Percentiles rank a stretch among this genome's conserved stretches.
These are phyloP conservation scores for Gliomastix tumulicola DNA, from an alignment of 2,329 filamentous ascomycete genomes.

Conservation along the genomic window DNA sequence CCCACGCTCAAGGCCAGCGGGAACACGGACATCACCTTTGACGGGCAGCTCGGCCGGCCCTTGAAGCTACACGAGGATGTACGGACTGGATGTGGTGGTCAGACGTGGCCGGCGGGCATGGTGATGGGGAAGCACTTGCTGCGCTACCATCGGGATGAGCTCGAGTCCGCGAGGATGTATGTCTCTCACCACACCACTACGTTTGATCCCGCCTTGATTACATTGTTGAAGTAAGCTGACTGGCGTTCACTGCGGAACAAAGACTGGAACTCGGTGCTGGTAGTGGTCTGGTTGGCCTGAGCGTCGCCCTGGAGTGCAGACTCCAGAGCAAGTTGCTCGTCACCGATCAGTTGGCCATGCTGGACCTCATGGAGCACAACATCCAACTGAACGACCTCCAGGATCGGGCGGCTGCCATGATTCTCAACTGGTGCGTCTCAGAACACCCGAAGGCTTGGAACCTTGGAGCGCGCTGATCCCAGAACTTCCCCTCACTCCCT, in stretches of 20 bases:
- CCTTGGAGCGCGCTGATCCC: too few species aligned
- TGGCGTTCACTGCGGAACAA: slow-evolving; percentile 6
- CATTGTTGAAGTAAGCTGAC: slow-evolving; percentile 11
- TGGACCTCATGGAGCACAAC: slow-evolving; percentile 79
- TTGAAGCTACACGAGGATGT: slow-evolving; percentile 81
- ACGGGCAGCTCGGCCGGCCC: slow-evolving; percentile 62
- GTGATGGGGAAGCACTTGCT: slow-evolving; percentile 82
- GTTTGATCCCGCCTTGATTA: background rate
- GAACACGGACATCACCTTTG: slow-evolving; percentile 54
- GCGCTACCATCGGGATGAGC: slow-evolving; percentile 56
- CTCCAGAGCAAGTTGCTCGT: slow-evolving; percentile 54
- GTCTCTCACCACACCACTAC: slow-evolving; percentile 20
- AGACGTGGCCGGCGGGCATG: slow-evolving; percentile 92
- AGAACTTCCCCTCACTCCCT: background rate
- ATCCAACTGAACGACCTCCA: slow-evolving; percentile 71
- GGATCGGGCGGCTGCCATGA: slow-evolving; percentile 53
- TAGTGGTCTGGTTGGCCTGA: slow-evolving; percentile 75
- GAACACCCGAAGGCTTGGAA: too few species aligned
- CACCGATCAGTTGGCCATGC: slow-evolving; percentile 85
- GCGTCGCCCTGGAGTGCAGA: slow-evolving; percentile 49
- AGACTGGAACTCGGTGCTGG: slow-evolving; percentile 91
- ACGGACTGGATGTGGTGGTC: slow-evolving; percentile 81
- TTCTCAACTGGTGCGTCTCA: slow-evolving; percentile 71
- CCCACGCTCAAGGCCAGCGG: slow-evolving; percentile 50
- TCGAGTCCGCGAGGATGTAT: slow-evolving; percentile 67